Base-by-base conservation (phyloP, 202 grass and related monocot genomes). In the Schoenoplectus tabernaemontani region DNA sequence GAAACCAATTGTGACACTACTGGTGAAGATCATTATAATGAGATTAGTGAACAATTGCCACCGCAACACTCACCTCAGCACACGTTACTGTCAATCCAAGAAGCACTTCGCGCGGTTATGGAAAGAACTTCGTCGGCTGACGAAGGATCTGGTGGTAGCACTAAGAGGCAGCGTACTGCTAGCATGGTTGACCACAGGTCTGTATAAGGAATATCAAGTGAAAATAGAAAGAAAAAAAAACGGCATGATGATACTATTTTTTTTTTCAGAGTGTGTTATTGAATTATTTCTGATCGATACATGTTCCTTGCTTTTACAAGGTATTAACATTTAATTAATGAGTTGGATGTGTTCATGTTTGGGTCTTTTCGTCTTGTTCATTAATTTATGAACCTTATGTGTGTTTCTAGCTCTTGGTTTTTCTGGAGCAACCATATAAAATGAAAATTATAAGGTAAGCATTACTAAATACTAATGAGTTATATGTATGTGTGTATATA, bases 111-210 rank as follows among this genome's bases (percentile, higher is more conserved):
- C 30, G 85, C 86, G 13, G 96, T 98, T 84, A 92, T 98, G 89
- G 96, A 98, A 78, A 85, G 88, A 64, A 90, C 90, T 36, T 26
- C 82, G 5, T 42, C 81, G 13, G 43, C 72, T 1, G 83, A 87
- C 24, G 96, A 95, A 57, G 91, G 90, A 65, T 68, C 86, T 48
- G 91, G 86, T 51, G 89, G 84, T 43, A 92, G 91, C 33, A 91
- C 88, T 60, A 98, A 98, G 88, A 86, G 96, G 88, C 96, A 98
- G 60, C 96, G 96, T 38, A 98, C 86, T 7, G 83, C 89, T 1
- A 95, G 80, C 78, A 81, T 88, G 62, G 78, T 95, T 24, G 91
- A 98, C 57, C 93, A 95, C 85, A 90, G 90, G 76, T 95, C 88
- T 59, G 93, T 98, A 85, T 95, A 85, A 82, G 81, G 15, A 44